Percentiles rank a stretch among this genome's conserved stretches.
Conservation (phyloP, 441 rosid genomes). For the Gossypium laxum region DNA sequence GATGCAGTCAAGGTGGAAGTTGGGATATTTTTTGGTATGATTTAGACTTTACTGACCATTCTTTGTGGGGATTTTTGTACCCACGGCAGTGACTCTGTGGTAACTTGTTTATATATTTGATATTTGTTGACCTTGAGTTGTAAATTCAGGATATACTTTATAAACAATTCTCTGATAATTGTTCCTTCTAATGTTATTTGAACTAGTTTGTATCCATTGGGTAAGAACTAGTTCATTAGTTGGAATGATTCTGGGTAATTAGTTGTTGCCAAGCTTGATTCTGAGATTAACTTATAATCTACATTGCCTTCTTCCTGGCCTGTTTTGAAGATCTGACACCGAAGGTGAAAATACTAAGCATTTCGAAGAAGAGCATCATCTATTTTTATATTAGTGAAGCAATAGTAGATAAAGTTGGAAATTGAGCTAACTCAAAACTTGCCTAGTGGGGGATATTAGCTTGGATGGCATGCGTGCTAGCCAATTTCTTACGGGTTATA, state of each 20-base stretch:
- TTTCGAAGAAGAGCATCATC: background rate
- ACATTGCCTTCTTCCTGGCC: background rate
- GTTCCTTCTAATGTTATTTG: no score
- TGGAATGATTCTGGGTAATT: background rate
- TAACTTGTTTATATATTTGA: background rate
- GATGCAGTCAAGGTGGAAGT: background rate
- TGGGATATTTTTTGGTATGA: background rate
- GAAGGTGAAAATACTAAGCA: no score
- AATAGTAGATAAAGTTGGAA: background rate
- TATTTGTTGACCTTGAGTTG: background rate
- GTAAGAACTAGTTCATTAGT: background rate
- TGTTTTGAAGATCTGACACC: no score
- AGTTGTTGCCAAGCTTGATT: background rate
- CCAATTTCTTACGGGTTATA: background rate
- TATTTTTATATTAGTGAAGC: background rate
- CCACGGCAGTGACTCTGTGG: background rate
- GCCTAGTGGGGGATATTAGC: background rate
- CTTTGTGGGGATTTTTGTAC: background rate
- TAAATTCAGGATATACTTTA: background rate
- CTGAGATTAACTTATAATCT: background rate
- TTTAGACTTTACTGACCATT: constrained; percentile 10
- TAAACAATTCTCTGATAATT: background rate
- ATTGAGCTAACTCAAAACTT: background rate
- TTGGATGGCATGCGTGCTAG: background rate
- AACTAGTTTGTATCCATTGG: background rate